Evolutionary conservation across 2,329 filamentous ascomycete genomes (phyloP).

Genomic region (Penicillium sp.): DNA sequence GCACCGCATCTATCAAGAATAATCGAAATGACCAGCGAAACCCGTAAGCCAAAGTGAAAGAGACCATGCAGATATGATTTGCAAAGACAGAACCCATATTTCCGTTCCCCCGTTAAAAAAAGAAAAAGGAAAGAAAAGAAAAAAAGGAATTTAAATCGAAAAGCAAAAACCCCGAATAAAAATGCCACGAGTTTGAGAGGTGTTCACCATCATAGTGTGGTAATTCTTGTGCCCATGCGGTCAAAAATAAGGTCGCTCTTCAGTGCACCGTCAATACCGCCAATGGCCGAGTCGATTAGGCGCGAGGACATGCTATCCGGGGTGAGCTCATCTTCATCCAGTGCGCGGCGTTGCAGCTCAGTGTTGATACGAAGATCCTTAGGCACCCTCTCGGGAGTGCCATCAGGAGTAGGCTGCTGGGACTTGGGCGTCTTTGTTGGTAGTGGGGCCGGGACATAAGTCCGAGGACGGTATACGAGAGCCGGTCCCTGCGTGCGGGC

Average conservation of each 20-base stretch:
- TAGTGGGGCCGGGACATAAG: constrained; percentile 35
- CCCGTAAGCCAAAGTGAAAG: constrained; percentile 2
- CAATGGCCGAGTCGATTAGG: constrained; percentile 46
- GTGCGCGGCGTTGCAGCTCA: constrained; percentile 33
- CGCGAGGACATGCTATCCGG: constrained; percentile 51
- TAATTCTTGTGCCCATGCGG: constrained; percentile 43
- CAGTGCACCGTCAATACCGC: constrained; percentile 41
- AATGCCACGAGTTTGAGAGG: not conserved
- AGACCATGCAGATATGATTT: constrained; percentile 13
- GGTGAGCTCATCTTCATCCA: constrained; percentile 46
- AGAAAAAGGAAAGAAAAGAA: not conserved
- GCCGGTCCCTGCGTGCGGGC: constrained; percentile 44
- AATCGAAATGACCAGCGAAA: constrained; percentile 1
- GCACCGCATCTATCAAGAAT: not conserved
- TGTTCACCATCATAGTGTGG: constrained; percentile 17
- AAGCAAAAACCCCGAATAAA: constrained; percentile 1
- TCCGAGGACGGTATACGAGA: constrained; percentile 41
- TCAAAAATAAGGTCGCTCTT: constrained; percentile 45
- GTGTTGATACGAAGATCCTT: constrained; percentile 48
- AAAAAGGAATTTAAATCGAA: not conserved
- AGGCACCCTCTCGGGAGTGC: constrained; percentile 33
- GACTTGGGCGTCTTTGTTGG: constrained; percentile 18
- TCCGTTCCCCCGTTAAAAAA: not conserved
- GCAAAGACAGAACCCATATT: constrained; percentile 1
- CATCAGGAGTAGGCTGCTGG: constrained; percentile 27